A percentile compares a stretch with the other conserved stretches of the same genome.
Evolutionary conservation across 345 rosid species (phyloP).

Genomic region (Kernera saxatilis): DNA sequence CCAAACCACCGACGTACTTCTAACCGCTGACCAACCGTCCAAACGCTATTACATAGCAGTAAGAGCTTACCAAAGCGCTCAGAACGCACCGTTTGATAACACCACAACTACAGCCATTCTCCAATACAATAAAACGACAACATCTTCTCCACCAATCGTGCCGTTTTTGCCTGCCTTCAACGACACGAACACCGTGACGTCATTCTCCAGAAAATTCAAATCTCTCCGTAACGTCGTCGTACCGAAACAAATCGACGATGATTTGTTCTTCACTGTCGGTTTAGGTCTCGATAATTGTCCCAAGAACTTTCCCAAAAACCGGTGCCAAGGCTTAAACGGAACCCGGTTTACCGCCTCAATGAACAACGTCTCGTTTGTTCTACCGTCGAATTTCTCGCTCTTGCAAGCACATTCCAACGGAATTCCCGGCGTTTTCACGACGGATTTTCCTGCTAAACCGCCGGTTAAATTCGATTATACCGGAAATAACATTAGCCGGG

Average conservation of each 20-base stretch:
- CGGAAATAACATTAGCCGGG: conserved; percentile 66
- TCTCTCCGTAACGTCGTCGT: conserved; percentile 54
- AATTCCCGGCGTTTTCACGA: conserved; percentile 71
- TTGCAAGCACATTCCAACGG: conserved; percentile 67
- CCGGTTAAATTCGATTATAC: conserved; percentile 71
- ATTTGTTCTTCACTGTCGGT: conserved; percentile 64
- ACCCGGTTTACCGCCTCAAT: conserved; percentile 84
- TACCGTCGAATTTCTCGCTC: conserved; percentile 60
- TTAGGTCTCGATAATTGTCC: conserved; percentile 79
- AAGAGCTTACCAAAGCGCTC: conserved; percentile 72
- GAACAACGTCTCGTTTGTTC: conserved; percentile 78
- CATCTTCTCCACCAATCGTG: conserved; percentile 36
- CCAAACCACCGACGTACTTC: conserved; percentile 84
- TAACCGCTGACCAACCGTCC: conserved; percentile 62
- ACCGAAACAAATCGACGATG: conserved; percentile 63
- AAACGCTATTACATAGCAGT: conserved; percentile 80
- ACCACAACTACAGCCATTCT: conserved; percentile 91
- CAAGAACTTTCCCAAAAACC: conserved; percentile 28
- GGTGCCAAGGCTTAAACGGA: conserved; percentile 85
- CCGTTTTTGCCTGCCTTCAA: conserved; percentile 64
- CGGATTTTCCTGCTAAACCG: conserved; percentile 73
- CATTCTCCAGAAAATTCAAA: conserved; percentile 44
- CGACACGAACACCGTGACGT: conserved; percentile 68
- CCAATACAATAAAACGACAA: conserved; percentile 52
- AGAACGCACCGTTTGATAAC: conserved; percentile 69